Evolutionary conservation across 352 stramenopile species (phyloP), one percentile per base, ranked within the genome.

Genomic region (Globisporangium cylindrosporum): DNA sequence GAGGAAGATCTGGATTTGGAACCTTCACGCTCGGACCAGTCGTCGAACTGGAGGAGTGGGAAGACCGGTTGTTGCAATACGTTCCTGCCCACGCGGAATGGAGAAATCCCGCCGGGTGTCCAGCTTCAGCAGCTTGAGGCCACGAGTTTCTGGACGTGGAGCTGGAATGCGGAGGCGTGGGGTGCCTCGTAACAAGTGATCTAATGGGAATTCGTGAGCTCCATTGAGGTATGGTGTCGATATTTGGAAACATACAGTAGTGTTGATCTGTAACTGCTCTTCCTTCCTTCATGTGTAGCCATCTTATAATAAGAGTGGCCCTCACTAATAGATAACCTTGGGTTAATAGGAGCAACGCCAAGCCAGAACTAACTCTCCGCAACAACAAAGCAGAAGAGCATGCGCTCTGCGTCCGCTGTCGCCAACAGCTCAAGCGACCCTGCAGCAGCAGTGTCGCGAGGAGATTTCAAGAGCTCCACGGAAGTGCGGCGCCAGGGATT

Each of bases 401-500:
- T 66, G 60, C 60, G 48, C 29, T 46, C 60, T 59, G 29, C 48
- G 3, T 51, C 59, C 38, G 27, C 14, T 27, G 59, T 29, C 3
- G 20, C 48, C 6, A 58, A 22, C 6, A 58, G 32, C 12, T 29
- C 29, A 4, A 49, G 60, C 12, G 24, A 15, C 46, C 27, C 27
- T 32, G 3, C 48, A 1, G 27, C 38, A 15, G 12, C 60, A 24
- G 25, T 15, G 4, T 34, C 46, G 24, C 48, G 25, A 4, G 53
- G 48, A 41, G 43, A 27, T 14, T 24, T 20, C 8, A 56, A 66
- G 20, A 48, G 60, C 46, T 20, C 62, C n/a, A 15, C 7, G 12
- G 62, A 67, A 14, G 22, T 60, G 32, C 62, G 36, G 3, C 62
- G 62, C 20, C 62, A 68, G 62, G 62, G 62, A 24, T 68, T 68